Evolutionary conservation across 352 stramenopile species (phyloP), one percentile per base, ranked within the genome.

Genomic region (Pythium brachiatum): DNA sequence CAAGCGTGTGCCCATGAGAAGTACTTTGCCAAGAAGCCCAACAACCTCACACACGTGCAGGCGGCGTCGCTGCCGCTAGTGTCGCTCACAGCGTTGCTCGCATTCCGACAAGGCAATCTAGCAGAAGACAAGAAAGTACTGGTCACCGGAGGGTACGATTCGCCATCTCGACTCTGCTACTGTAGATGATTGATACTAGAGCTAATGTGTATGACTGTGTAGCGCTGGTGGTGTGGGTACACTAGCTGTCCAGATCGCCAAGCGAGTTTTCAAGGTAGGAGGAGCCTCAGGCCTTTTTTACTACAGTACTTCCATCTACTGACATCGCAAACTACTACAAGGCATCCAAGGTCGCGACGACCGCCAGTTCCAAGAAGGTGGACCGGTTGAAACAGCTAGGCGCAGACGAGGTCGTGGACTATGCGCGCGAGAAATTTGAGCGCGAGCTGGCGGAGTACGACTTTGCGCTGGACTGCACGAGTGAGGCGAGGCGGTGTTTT

Each of bases 401-500:
- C 4, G 81, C 81, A 3, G 80, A 90, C 52, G 73, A 88, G 34
- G 81, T 92, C 7, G 68, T 94, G 2, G 81, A 94, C 65, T 92
- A 91, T 64, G 71, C 53, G 23, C 76, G 81, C 29, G 72, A 90
- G 18, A 70, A 61, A 0, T 94, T 91, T 56, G 84, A 94, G 41
- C 71, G 68, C 16, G 78, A 89, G 26, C 60, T 91, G 20, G 71
- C 70, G 34, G 84, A 90, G 53, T 90, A 87, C 60, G 84, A 94
- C 61, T 89, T 89, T 54, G 81, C 82, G 27, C 52, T 94, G 25
- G 84, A 94, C 58, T 90, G 79, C 70, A 92, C 84, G 1, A 78
- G 66, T 51, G 84, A 94, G 73, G 64, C 79, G 0, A 82, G 70
- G 53, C 68, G 77, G 52, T 90, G 81, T 53, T 79, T 90, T 31